phyloP scores from a whole-genome alignment of 176 grass and related monocot species.

The Ampelocalamus luodianensis region DNA sequence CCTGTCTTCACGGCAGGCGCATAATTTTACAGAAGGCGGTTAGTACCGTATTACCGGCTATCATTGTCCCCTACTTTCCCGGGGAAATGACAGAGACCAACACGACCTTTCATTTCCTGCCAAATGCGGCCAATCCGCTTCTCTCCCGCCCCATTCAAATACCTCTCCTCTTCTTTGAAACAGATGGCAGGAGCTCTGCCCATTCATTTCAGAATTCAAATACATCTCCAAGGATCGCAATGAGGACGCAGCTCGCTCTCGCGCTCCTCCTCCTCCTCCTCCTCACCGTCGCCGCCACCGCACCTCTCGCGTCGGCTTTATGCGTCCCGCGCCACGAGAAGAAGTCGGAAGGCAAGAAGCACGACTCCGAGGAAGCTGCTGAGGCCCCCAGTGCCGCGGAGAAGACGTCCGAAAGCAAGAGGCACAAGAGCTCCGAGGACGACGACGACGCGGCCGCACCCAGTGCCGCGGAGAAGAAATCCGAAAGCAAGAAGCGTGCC shows the following conservation, averaged over 20 bases:
- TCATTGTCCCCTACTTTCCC: neutral
- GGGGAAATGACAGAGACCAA: neutral
- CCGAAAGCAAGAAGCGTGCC: neutral
- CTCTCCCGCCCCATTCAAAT: slow-evolving; percentile 32
- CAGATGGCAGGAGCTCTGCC: too few relatives aligned
- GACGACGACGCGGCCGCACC: neutral
- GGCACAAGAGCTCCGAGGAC: neutral
- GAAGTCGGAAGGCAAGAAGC: neutral
- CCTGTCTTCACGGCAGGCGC: neutral
- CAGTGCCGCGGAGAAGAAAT: neutral
- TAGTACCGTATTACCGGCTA: neutral
- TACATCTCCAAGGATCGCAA: neutral
- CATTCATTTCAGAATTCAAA: slow-evolving; percentile 17
- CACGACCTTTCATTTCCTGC: slow-evolving; percentile 14
- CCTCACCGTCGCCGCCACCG: neutral
- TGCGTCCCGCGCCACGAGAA: slow-evolving; percentile 9
- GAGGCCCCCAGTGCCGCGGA: neutral
- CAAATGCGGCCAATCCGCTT: slow-evolving; percentile 29
- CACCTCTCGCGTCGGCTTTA: neutral
- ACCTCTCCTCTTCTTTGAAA: neutral
- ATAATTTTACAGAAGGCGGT: neutral
- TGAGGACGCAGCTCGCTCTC: slow-evolving; percentile 36
- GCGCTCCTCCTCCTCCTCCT: slow-evolving; percentile 9
- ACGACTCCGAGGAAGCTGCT: neutral
- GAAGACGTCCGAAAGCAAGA: neutral